Conservation (phyloP, 1,284 basidiomycete genomes). For the Cryptococcus sp. region DNA sequence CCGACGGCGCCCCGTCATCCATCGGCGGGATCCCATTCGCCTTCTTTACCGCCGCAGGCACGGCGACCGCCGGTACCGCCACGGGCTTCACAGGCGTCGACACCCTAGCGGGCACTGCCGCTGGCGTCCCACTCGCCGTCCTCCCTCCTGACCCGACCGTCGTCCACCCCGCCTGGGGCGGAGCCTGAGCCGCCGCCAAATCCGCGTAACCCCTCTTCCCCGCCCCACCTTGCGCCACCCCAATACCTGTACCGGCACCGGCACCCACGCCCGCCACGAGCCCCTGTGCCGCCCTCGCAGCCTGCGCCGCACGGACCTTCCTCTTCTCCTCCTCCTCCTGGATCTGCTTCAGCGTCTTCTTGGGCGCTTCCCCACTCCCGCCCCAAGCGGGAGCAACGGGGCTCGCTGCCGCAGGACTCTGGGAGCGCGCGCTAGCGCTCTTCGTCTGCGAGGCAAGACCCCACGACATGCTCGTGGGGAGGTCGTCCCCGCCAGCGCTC, state of each 20-base stretch:
- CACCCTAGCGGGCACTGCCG: conserved; percentile 19
- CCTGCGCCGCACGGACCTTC: conserved; percentile 59
- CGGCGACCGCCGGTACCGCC: conserved; percentile 9
- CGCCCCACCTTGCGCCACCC: conserved; percentile 22
- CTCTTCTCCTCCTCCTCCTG: conserved; percentile 92
- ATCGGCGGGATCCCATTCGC: conserved; percentile 48
- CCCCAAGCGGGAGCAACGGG: conserved; percentile 48
- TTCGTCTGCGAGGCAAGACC: conserved; percentile 47
- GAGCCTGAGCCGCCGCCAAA: conserved; percentile 58
- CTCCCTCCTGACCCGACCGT: conserved; percentile 80
- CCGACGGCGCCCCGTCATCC: conserved; percentile 62
- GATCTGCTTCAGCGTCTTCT: conserved; percentile 98
- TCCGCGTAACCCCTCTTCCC: conserved; percentile 72
- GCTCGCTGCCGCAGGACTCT: conserved; percentile 34
- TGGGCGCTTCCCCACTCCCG: conserved; percentile 53
- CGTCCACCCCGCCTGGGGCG: conserved; percentile 68
- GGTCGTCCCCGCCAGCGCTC: conserved; percentile 25
- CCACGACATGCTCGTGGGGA: conserved; percentile 50
- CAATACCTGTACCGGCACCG: conserved; percentile 15
- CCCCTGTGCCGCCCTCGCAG: conserved; percentile 25
- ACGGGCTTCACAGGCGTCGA: conserved; percentile 37
- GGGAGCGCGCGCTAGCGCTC: conserved; percentile 36
- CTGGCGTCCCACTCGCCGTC: conserved; percentile 31
- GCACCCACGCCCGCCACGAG: conserved; percentile 50
- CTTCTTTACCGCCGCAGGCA: conserved; percentile 15